Percentiles rank a stretch among this genome's conserved stretches.
These are phyloP conservation scores for Papiliotrema terrestris DNA, from an alignment of 1,284 basidiomycete species.

Conservation along the genomic window DNA sequence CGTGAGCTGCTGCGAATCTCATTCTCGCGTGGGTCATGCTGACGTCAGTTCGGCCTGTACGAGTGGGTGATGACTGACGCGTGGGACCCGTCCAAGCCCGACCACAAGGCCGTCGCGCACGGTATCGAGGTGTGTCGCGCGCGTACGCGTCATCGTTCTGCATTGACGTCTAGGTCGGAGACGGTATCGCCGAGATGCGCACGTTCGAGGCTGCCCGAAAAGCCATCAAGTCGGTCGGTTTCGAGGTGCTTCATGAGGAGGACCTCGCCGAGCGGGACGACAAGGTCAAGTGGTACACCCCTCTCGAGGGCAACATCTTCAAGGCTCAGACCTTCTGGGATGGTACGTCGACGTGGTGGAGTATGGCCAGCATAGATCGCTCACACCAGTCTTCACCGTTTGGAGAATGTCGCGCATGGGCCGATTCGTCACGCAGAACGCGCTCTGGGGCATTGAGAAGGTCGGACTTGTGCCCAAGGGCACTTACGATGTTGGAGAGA, in stretches of 20 bases:
- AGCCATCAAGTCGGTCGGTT: constrained; percentile 81
- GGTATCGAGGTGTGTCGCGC: constrained; percentile 60
- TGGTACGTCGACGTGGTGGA: constrained; percentile 40
- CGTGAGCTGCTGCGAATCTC: constrained; percentile 53
- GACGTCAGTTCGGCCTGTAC: constrained; percentile 44
- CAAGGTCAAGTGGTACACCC: constrained; percentile 89
- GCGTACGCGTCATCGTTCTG: constrained; percentile 1
- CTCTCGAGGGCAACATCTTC: constrained; percentile 84
- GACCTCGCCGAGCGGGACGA: constrained; percentile 85
- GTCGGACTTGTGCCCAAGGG: constrained; percentile 85
- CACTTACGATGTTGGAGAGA: constrained; percentile 85
- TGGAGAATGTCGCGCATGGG: constrained; percentile 90
- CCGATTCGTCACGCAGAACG: constrained; percentile 77
- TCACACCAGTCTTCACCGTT: constrained; percentile 60
- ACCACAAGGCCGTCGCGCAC: constrained; percentile 90
- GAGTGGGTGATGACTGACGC: constrained; percentile 98
- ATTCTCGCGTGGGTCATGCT: background rate
- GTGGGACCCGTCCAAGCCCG: constrained; percentile 82
- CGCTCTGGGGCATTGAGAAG: constrained; percentile 73
- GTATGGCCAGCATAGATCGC: background rate
- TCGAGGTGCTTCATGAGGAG: constrained; percentile 86
- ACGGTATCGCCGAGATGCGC: constrained; percentile 98
- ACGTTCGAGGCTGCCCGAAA: constrained; percentile 66
- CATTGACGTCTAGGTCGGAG: constrained; percentile 60
- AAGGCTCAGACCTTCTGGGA: constrained; percentile 96